Base-by-base conservation (phyloP, 495 filamentous ascomycete species). In the Apodospora peruviana region DNA sequence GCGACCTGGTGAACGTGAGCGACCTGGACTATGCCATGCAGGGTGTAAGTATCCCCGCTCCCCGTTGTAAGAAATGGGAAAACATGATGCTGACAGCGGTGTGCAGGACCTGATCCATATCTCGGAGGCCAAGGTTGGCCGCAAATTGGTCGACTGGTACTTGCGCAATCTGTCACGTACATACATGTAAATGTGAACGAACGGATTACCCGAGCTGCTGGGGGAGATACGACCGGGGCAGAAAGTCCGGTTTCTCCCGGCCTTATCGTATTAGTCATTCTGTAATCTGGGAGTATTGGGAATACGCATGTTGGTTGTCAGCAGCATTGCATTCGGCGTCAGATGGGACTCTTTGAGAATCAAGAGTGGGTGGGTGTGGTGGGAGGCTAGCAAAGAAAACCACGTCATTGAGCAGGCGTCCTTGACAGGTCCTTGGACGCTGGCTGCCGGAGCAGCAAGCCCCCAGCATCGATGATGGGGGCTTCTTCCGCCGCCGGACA, bases 61-160 rank as follows among this genome's bases (percentile, higher is more conserved):
- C 32, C 34, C 38, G 22, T 14, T 40, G 48, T 40, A 51, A 8
- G 40, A 8, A 8, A 42, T 23, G 24, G 40, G 44, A 25, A 5
- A 14, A 27, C 20, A 27, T 25, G 4, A 25, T 61, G 47, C 67
- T 70, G 56, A 69, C 48, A 24, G 35, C 27, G 21, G 43, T 12
- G 32, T 45, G 32, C 52, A 87, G 73, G 94, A 97, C 68, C 73
- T 98, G 51, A 96, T 98, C 65, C 93, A 98, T 70, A 90, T 97
- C 57, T 95, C 91, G 39, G 93, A 98, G 73, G 94, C 91, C 48
- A 98, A 98, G 82, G 89, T 95, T 41, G 94, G 93, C 52, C 81
- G 93, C 52, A 91, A 91, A 70, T 72, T 98, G 62, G 91, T 97
- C 47, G 93, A 98, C 73, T 98, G 93, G 93, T 98, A 98, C 70